Evolutionary conservation across 2,329 filamentous ascomycete species (phyloP).

Genomic region (Fusarium metavorans): DNA sequence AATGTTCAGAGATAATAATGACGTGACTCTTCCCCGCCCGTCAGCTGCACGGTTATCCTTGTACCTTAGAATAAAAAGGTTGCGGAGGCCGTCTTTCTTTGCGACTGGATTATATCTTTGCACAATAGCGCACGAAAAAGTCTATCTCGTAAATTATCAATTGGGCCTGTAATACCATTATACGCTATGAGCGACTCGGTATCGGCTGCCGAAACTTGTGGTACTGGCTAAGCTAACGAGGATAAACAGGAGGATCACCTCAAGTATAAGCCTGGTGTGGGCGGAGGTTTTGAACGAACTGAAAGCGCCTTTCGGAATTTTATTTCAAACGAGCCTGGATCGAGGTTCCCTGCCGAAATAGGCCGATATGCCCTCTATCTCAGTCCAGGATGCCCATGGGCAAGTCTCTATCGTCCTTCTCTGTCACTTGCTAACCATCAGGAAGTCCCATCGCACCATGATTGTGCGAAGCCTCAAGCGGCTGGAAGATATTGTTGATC

Average conservation of each 20-base stretch:
- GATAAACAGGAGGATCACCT: slow-evolving; percentile 11
- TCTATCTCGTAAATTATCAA: too few relatives aligned
- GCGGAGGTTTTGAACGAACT: slow-evolving; percentile 66
- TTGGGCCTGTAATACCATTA: not conserved
- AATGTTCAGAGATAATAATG: too few relatives aligned
- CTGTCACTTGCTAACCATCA: too few relatives aligned
- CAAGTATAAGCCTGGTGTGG: slow-evolving; percentile 30
- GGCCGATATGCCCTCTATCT: slow-evolving; percentile 73
- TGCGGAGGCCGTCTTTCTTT: too few relatives aligned
- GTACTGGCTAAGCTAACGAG: not conserved
- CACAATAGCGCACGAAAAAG: too few relatives aligned
- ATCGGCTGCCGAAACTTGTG: not conserved
- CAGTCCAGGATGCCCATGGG: slow-evolving; percentile 73
- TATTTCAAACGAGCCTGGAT: slow-evolving; percentile 63
- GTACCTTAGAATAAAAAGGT: too few relatives aligned
- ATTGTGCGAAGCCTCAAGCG: slow-evolving; percentile 81
- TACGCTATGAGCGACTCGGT: slow-evolving; percentile 13
- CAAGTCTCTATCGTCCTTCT: slow-evolving; percentile 38
- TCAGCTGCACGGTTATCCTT: too few relatives aligned
- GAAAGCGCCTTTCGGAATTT: slow-evolving; percentile 66
- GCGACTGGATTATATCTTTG: too few relatives aligned
- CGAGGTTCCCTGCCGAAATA: slow-evolving; percentile 68
- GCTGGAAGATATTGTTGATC: slow-evolving; percentile 75
- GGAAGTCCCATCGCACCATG: slow-evolving; percentile 75
- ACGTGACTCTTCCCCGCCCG: too few relatives aligned